phyloP scores from a whole-genome alignment of 208 protist species.

The Crithidia brevicula region DNA sequence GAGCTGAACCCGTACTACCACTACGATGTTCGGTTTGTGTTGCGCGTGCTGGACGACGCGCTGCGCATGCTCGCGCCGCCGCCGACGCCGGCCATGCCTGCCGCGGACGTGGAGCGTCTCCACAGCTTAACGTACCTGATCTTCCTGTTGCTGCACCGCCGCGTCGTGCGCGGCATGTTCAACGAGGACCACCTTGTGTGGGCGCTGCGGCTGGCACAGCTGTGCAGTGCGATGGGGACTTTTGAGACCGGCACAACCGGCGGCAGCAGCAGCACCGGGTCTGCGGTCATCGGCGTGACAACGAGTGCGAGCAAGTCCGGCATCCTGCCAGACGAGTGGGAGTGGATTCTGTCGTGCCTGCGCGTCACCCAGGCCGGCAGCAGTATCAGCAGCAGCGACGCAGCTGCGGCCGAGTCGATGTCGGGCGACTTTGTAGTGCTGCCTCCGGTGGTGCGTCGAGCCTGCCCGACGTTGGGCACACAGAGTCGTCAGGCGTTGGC shows the following conservation, averaged over 20 bases:
- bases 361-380: slow-evolving; percentile 3
- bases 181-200: slow-evolving; percentile 94
- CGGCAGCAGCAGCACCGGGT: background rate
- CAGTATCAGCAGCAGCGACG: background rate
- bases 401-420: background rate
- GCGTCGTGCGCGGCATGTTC: slow-evolving; percentile 93
- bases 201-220: slow-evolving; percentile 93
- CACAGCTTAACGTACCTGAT: slow-evolving; percentile 53
- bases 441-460: slow-evolving; percentile 37
- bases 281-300: no score
- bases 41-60: slow-evolving; percentile 90
- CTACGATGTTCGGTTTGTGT: slow-evolving; percentile 96
- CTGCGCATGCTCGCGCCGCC: slow-evolving; percentile 60
- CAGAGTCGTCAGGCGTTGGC: slow-evolving; percentile 47
- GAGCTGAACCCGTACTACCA: slow-evolving; percentile 97
- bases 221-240: slow-evolving; percentile 74
- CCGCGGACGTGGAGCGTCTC: slow-evolving; percentile 20
- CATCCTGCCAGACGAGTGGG: slow-evolving; percentile 77
- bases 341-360: slow-evolving; percentile 40
- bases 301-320: slow-evolving; percentile 14
- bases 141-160: slow-evolving; percentile 78
- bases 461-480: slow-evolving; percentile 29
- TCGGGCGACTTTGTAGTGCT: slow-evolving; percentile 6
- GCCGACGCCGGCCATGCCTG: background rate
- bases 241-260: background rate